A percentile compares a stretch with the other conserved stretches of the same genome.
phyloP scores from a whole-genome alignment of 495 filamentous ascomycete genomes.

The Cladorrhinum samala region DNA sequence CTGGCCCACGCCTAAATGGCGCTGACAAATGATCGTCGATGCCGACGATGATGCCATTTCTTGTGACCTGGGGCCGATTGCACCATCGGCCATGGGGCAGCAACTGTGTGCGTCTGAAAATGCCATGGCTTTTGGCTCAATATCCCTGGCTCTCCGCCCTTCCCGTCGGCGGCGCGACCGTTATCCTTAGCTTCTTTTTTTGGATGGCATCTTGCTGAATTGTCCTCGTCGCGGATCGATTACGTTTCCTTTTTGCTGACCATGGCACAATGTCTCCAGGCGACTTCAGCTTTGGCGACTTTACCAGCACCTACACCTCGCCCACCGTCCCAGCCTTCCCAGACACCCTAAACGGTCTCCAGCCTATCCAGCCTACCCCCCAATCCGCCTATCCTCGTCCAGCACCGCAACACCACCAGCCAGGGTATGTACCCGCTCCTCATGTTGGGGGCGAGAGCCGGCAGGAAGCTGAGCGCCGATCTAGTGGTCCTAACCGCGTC shows the following conservation, averaged over 20 bases:
- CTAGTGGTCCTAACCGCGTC: conserved; percentile 29
- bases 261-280: conserved; percentile 46
- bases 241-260: conserved; percentile 23
- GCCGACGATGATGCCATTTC: conserved; percentile 35
- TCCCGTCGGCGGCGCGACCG: conserved; percentile 22
- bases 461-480: conserved; percentile 33
- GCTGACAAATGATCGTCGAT: conserved; percentile 33
- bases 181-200: conserved; percentile 10
- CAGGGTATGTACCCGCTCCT: conserved; percentile 36
- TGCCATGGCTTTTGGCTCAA: conserved; percentile 10
- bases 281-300: conserved; percentile 45
- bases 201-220: conserved; percentile 1
- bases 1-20: conserved; percentile 17
- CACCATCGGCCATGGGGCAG: conserved; percentile 32
- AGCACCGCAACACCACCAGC: conserved; percentile 34
- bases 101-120: conserved; percentile 17
- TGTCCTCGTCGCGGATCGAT: conserved; percentile 18
- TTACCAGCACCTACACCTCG: conserved; percentile 39
- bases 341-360: conserved; percentile 38
- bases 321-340: conserved; percentile 41
- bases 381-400: conserved; percentile 32
- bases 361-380: conserved; percentile 42
- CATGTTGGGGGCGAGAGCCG: conserved; percentile 46
- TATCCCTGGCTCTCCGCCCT: conserved; percentile 26
- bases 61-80: conserved; percentile 33